Evolutionary conservation across 176 grass and related monocot species (phyloP).

Genomic region (Oryza meridionalis): DNA sequence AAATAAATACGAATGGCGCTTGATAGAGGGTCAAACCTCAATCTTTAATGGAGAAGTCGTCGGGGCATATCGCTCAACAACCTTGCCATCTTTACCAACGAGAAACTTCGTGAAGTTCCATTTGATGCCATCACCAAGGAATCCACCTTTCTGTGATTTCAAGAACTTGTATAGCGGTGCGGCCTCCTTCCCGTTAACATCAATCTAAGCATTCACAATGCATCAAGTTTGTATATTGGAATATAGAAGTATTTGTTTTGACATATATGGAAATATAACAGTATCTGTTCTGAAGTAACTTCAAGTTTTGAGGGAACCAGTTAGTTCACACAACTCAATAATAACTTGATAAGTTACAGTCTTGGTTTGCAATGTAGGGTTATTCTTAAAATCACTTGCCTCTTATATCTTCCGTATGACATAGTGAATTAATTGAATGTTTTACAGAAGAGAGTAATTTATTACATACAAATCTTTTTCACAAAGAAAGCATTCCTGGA

Average conservation of each 20-base stretch:
- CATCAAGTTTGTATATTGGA: background rate
- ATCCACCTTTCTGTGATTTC: slow-evolving; percentile 60
- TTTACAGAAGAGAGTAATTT: no score
- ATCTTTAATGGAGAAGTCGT: slow-evolving; percentile 58
- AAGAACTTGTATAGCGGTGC: slow-evolving; percentile 59
- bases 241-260: background rate
- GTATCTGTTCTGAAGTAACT: background rate
- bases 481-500: background rate
- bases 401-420: no score
- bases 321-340: background rate
- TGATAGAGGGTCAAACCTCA: slow-evolving; percentile 30
- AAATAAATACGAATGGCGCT: background rate
- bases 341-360: background rate
- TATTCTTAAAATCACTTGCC: background rate
- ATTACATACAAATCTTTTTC: no score
- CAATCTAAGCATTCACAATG: slow-evolving; percentile 34
- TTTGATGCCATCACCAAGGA: slow-evolving; percentile 63
- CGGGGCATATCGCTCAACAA: slow-evolving; percentile 55
- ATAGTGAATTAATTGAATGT: no score
- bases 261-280: no score
- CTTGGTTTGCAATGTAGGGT: background rate
- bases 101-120: slow-evolving; percentile 79
- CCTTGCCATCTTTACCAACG: slow-evolving; percentile 55
- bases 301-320: background rate
- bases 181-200: slow-evolving; percentile 63